Evolutionary conservation across 495 filamentous ascomycete genomes (phyloP), one percentile per base, ranked within the genome.

Genomic region (Pseudevernia furfuracea): DNA sequence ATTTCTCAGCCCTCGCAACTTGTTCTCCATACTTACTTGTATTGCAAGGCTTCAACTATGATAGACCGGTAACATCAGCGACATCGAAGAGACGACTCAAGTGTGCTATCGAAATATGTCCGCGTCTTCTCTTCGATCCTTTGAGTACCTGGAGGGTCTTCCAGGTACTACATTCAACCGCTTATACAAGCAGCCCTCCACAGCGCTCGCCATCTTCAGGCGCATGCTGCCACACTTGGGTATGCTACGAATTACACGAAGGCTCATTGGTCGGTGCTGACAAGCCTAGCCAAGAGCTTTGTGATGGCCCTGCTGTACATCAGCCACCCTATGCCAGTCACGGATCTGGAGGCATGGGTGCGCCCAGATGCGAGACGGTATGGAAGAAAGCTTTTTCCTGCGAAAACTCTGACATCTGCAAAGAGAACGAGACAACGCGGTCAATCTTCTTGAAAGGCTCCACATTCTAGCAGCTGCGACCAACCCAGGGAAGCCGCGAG

Each of bases 131-230:
- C 74, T 86, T 71, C 78, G 84, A 72, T 80, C 84, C 63, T 85
- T 92, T 72, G 90, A 95, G 70, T 96, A 96, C 77, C 85, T 96
- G 74, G 90, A 96, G 82, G 81, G 85, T 72, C 87, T 96, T 68
- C 89, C 91, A 36, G 90, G 89, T 59, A 91, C 87, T n/a, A 90
- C 87, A 30, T 96, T 96, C 74, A 81, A 82, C 68, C 87, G 88
- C 75, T 81, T 98, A 12, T 98, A 98, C 81, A 89, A 91, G 78
- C 92, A 96, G 80, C 94, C 94, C 17, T 96, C 92, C 11, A 96
- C 95, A 7, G 88, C 91, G 36, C 85, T 98, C 49, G 95, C 94
- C 59, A 92, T 98, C 68, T 97, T 97, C 75, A 85, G 95, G 68
- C 91, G 94, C 77, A 96, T 97, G 92, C 82, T 97, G 62, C 89